These are phyloP conservation scores for Cytospora piceae DNA, from an alignment of 2,329 filamentous ascomycete genomes.

Conservation along the genomic window DNA sequence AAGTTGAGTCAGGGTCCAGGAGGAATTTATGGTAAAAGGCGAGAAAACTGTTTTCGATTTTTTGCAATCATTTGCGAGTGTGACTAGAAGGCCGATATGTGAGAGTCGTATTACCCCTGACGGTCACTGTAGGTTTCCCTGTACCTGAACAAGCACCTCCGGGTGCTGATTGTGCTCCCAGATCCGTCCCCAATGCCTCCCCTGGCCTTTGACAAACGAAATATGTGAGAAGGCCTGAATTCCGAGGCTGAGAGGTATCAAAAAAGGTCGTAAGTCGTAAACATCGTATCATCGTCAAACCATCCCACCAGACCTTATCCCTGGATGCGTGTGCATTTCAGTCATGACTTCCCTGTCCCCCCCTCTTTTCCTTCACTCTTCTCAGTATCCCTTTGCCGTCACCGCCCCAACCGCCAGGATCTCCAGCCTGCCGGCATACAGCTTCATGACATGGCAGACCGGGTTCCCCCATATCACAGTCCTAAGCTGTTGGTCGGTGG, in stretches of 20 bases:
- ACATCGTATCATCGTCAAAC: conserved; percentile 11
- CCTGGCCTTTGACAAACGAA: not conserved
- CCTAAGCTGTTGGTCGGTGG: conserved; percentile 69
- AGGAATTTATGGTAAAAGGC: too few relatives aligned
- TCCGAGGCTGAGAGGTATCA: conserved; percentile 21
- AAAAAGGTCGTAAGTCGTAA: conserved; percentile 19
- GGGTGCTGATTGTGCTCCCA: not conserved
- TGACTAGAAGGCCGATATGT: not conserved
- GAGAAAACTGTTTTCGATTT: too few relatives aligned
- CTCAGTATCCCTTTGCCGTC: conserved; percentile 45
- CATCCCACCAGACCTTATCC: too few relatives aligned
- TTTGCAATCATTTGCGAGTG: not conserved
- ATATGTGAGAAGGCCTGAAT: not conserved
- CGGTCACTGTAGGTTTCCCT: not conserved
- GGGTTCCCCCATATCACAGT: conserved; percentile 81
- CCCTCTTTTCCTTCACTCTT: not conserved
- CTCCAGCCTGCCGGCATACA: conserved; percentile 76
- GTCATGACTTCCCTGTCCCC: not conserved
- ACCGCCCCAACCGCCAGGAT: conserved; percentile 70
- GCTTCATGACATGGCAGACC: conserved; percentile 76
- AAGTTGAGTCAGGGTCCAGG: too few relatives aligned
- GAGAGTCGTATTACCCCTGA: not conserved
- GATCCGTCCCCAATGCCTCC: not conserved
- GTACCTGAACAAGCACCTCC: not conserved
- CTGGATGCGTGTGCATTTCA: not conserved